Base-by-base conservation (phyloP, 164 flowering plant genomes). In the Chimonanthus salicifolius region DNA sequence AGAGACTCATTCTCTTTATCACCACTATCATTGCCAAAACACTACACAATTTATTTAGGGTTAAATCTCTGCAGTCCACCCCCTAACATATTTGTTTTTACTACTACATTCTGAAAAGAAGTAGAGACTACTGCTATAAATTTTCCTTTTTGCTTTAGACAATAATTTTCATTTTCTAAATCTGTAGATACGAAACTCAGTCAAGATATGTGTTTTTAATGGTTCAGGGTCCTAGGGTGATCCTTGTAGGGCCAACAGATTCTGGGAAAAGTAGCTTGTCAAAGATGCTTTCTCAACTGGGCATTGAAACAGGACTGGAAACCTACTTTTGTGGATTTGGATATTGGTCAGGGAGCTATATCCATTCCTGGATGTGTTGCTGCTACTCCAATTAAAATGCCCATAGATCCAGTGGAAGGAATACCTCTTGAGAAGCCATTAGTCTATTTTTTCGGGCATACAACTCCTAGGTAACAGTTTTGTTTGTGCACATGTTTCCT, bases 241-340 rank as follows among this genome's bases (percentile, higher is more conserved):
- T 94, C 65, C 87, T 94, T 76, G 97, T 94, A 50, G 97, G 98
- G 50, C 98, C 97, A 68, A 85, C 92, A 47, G 98, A 94, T 86
- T 92, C 96, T 20, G 97, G 97, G 67, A 94, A 94, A 84, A 94
- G 98, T 79, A 89, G 94, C 44, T 80, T 94, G 80, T 81, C 92
- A 58, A 86, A 82, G 76, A 94, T 92, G 98, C 94, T 93, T 93
- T 76, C 88, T 90, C 65, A 91, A 94, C 74, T 94, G 98, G 99
- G 94, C 99, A 20, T 91, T 98, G 67, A 95, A 95, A 84, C 94
- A 85, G 78, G 92, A 94, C n/a, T 95, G 94, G 96, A 93, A 95
- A 73, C 98, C 99, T 66, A 93, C 97, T 43, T 92, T 83, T 76
- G 97, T 95, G 49, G 97, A 93, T 82, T 83, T 95, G 79, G 97